These are phyloP conservation scores for Blepharisma stoltei DNA, from an alignment of 73 alveolate species.

Conservation along the genomic window DNA sequence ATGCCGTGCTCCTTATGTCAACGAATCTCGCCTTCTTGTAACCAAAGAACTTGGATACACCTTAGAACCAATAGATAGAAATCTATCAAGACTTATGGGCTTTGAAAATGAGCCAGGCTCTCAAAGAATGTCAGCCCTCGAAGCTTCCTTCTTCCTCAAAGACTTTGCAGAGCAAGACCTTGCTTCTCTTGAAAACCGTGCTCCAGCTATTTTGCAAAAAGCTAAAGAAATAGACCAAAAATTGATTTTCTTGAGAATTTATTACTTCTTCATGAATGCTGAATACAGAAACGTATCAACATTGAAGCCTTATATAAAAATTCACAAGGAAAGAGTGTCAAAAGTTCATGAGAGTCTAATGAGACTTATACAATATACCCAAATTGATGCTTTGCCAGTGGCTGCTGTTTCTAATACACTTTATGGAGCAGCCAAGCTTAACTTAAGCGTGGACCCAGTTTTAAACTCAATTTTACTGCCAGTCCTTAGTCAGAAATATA, in stretches of 20 bases:
- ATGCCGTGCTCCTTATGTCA: too few species aligned
- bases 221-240: not conserved
- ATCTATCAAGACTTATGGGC: too few species aligned
- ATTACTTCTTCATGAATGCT: not conserved
- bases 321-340: not conserved
- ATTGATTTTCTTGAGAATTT: not conserved
- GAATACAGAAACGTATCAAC: not conserved
- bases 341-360: not conserved
- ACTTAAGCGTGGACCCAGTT: not conserved
- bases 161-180: too few species aligned
- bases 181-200: too few species aligned
- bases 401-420: constrained; percentile 18
- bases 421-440: not conserved
- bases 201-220: not conserved
- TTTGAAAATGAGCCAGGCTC: too few species aligned
- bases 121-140: too few species aligned
- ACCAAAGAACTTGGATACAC: too few species aligned
- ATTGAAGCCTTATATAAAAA: not conserved
- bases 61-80: too few species aligned
- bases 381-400: not conserved
- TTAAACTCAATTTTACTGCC: not conserved
- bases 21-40: too few species aligned
- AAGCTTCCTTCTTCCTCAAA: too few species aligned
- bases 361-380: not conserved
- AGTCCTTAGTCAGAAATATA: not conserved